Percentiles rank a stretch among this genome's conserved stretches.
Conservation (phyloP, 805 yeast genomes). For the Barnettozyma siamensis region DNA sequence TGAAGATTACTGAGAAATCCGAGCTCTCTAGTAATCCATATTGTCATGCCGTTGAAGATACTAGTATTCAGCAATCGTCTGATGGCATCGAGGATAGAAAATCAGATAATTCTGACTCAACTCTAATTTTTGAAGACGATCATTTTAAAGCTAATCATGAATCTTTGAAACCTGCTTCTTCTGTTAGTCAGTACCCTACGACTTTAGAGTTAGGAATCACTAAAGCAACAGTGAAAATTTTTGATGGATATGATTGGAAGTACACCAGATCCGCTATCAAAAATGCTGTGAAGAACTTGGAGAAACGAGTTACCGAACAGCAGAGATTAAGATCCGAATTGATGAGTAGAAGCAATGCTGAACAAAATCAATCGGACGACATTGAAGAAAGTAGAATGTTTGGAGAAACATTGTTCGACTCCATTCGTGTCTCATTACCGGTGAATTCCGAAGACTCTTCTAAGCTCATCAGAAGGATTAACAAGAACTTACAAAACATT, state of each 20-base stretch:
- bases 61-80: slow-evolving; percentile 1
- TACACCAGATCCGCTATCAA: slow-evolving; percentile 63
- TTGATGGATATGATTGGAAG: slow-evolving; percentile 93
- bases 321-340: slow-evolving; percentile 9
- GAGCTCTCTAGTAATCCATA: slow-evolving; percentile 14
- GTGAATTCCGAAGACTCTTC: slow-evolving; percentile 35
- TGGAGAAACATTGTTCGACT: slow-evolving; percentile 68
- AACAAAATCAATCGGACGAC: slow-evolving; percentile 2
- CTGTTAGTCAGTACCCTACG: slow-evolving; percentile 11
- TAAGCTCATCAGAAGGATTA: slow-evolving; percentile 46
- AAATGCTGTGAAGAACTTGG: slow-evolving; percentile 60
- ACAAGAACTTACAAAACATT: slow-evolving; percentile 37
- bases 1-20: slow-evolving; percentile 17
- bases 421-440: slow-evolving; percentile 67
- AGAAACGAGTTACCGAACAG: slow-evolving; percentile 35
- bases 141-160: slow-evolving; percentile 16
- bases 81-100: not conserved
- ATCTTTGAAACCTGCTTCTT: not conserved
- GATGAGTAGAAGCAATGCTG: not conserved
- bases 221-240: slow-evolving; percentile 43
- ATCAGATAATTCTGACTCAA: slow-evolving; percentile 18
- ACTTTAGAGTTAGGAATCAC: slow-evolving; percentile 27
- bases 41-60: slow-evolving; percentile 3
- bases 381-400: slow-evolving; percentile 28
- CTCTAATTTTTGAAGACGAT: slow-evolving; percentile 20